Evolutionary conservation across 73 alveolate species (phyloP).

Genomic region (Blepharisma stoltei): DNA sequence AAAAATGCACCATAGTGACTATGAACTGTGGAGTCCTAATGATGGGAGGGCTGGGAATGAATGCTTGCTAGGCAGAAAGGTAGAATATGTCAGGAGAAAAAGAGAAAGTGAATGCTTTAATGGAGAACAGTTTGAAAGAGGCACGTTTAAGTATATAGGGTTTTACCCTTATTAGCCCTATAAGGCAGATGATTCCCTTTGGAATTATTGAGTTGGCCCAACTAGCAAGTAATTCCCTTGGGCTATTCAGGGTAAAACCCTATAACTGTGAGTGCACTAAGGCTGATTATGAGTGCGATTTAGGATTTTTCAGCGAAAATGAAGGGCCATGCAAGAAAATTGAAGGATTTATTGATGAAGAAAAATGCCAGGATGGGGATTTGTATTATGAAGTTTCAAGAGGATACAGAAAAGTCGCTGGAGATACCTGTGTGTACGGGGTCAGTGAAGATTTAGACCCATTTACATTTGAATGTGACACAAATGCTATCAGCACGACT

Average conservation of each 20-base stretch:
- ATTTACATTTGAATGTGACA: conserved; percentile 50
- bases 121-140: conserved; percentile 72
- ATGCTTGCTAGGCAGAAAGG: conserved; percentile 80
- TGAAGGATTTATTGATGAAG: conserved; percentile 31
- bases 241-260: too few relatives aligned
- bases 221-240: too few relatives aligned
- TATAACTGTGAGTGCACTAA: conserved; percentile 87
- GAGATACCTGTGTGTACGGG: conserved; percentile 85
- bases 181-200: too few relatives aligned
- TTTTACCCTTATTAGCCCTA: too few relatives aligned
- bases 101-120: conserved; percentile 78
- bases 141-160: conserved; percentile 38
- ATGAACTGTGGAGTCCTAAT: conserved; percentile 88
- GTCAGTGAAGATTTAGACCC: conserved; percentile 59
- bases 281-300: conserved; percentile 88
- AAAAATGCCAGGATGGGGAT: conserved; percentile 34
- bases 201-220: too few relatives aligned
- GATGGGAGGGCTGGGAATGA: conserved; percentile 74
- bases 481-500: neutral
- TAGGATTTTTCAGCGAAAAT: conserved; percentile 62
- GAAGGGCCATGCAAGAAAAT: conserved; percentile 54
- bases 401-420: conserved; percentile 91
- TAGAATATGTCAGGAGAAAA: conserved; percentile 83
- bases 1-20: too few relatives aligned
- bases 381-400: conserved; percentile 52